phyloP scores from a whole-genome alignment of 257 asterid genomes.

The Cordia subcordata region DNA sequence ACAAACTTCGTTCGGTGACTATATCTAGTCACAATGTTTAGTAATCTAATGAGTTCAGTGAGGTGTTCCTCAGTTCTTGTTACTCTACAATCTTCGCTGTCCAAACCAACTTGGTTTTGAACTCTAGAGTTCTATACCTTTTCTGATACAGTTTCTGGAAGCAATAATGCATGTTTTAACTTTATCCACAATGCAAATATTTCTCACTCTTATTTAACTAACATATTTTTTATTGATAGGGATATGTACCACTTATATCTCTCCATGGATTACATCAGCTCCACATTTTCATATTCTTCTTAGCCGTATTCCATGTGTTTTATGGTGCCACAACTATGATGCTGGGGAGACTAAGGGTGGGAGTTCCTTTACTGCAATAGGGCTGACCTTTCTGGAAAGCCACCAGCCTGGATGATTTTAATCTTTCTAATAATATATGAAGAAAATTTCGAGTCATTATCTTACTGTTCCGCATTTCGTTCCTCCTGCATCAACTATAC shows the following conservation, averaged over 20 bases:
- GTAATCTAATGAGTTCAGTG: too few relatives aligned
- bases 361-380: background rate
- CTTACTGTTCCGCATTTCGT: too few relatives aligned
- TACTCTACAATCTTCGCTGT: too few relatives aligned
- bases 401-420: background rate
- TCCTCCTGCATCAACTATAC: too few relatives aligned
- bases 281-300: conserved; percentile 80
- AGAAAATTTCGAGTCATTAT: too few relatives aligned
- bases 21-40: too few relatives aligned
- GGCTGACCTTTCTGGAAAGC: background rate
- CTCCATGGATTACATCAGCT: conserved; percentile 66
- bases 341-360: conserved; percentile 69
- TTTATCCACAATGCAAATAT: background rate
- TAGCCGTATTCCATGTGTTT: conserved; percentile 67
- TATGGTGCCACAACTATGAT: conserved; percentile 64
- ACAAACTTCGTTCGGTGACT: too few relatives aligned
- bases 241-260: conserved; percentile 58
- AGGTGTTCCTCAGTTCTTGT: too few relatives aligned
- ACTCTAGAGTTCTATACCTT: too few relatives aligned
- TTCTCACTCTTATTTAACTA: background rate
- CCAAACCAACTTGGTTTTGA: too few relatives aligned
- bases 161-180: background rate
- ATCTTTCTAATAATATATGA: background rate
- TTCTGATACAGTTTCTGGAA: too few relatives aligned
- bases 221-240: conserved; percentile 31